A percentile compares a stretch with the other conserved stretches of the same genome.
These are phyloP conservation scores for Paraglomus brasilianum DNA, from an alignment of 192 early-diverging fungal genomes.

Conservation along the genomic window DNA sequence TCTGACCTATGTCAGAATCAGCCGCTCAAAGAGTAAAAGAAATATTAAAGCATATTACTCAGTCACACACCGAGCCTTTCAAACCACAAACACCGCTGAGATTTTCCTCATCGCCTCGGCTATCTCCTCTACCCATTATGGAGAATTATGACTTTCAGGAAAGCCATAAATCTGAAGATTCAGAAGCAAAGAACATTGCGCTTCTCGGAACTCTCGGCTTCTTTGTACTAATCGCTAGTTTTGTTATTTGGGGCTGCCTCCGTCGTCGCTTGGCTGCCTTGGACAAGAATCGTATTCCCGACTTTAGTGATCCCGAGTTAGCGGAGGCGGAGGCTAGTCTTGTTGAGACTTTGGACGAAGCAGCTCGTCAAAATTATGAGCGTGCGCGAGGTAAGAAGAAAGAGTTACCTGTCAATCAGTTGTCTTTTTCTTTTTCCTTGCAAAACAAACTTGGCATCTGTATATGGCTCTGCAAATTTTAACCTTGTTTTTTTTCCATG, in stretches of 20 bases:
- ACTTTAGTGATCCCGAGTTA: conserved; percentile 42
- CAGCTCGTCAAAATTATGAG: conserved; percentile 47
- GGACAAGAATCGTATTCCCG: conserved; percentile 28
- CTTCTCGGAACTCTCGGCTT: background rate
- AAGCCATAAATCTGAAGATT: too few species aligned
- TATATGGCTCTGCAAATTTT: background rate
- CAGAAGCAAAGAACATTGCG: too few species aligned
- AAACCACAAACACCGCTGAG: too few species aligned
- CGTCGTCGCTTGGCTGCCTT: conserved; percentile 3
- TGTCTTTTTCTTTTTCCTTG: background rate
- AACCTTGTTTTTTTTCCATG: background rate
- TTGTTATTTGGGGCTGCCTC: conserved; percentile 21
- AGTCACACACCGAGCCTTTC: too few species aligned
- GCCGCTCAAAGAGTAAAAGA: too few species aligned
- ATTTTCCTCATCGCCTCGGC: too few species aligned
- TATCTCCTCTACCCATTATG: too few species aligned
- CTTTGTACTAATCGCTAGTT: background rate
- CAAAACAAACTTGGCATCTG: background rate
- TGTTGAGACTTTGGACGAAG: conserved; percentile 40
- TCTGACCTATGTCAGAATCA: too few species aligned
- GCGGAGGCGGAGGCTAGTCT: conserved; percentile 31
- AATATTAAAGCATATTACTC: too few species aligned
- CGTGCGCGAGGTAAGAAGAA: conserved; percentile 42
- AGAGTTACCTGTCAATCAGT: background rate
- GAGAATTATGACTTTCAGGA: too few species aligned